A percentile compares a stretch with the other conserved stretches of the same genome.
Evolutionary conservation across 495 filamentous ascomycete species (phyloP).

Genomic region (Lasiosphaeris hirsuta): DNA sequence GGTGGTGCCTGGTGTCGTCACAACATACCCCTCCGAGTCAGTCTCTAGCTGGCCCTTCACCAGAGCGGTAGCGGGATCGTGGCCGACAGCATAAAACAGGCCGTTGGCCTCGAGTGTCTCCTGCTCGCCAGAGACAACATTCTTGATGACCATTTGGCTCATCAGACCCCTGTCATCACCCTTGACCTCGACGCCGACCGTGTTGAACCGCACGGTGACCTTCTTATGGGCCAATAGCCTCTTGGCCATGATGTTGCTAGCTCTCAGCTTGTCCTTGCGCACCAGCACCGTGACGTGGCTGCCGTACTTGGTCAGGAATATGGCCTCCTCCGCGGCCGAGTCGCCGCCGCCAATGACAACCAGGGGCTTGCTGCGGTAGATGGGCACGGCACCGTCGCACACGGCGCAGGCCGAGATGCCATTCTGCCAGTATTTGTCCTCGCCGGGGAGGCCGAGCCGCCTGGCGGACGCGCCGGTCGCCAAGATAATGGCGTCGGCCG

Average conservation of each 20-base stretch:
- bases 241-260: constrained; percentile 87
- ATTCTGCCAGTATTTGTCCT: constrained; percentile 93
- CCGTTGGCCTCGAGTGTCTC: constrained; percentile 85
- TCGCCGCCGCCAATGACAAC: constrained; percentile 97
- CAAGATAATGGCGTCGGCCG: constrained; percentile 87
- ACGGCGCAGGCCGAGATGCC: constrained; percentile 96
- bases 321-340: constrained; percentile 94
- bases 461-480: constrained; percentile 92
- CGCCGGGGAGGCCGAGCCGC: constrained; percentile 77
- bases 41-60: constrained; percentile 84
- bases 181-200: constrained; percentile 72
- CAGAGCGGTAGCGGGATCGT: constrained; percentile 85
- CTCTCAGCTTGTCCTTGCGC: constrained; percentile 77
- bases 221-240: constrained; percentile 80
- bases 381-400: constrained; percentile 95
- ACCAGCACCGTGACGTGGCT: constrained; percentile 92
- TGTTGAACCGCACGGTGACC: constrained; percentile 82
- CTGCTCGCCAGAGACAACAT: constrained; percentile 71
- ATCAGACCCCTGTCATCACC: constrained; percentile 84
- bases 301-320: constrained; percentile 97
- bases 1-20: constrained; percentile 85
- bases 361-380: constrained; percentile 93
- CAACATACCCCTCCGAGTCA: constrained; percentile 82
- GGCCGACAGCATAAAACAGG: constrained; percentile 95
- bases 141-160: constrained; percentile 76